These are phyloP conservation scores for Crithidia expoeki DNA, from an alignment of 208 protist genomes.

Conservation along the genomic window DNA sequence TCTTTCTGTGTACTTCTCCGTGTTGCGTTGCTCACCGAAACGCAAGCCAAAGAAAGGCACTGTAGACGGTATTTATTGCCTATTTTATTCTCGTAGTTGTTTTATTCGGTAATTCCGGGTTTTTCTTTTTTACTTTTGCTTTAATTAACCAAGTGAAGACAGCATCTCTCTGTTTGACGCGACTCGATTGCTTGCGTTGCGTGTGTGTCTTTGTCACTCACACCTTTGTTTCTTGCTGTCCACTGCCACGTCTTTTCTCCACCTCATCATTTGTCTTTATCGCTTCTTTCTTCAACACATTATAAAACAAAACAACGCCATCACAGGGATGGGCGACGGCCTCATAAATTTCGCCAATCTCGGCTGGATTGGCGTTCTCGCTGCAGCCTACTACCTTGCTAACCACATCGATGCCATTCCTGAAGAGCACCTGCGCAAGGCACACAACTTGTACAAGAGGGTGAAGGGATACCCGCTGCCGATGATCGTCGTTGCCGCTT, in stretches of 20 bases:
- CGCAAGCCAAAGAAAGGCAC: too few species aligned
- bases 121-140: too few species aligned
- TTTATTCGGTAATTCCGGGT: too few species aligned
- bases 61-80: not conserved
- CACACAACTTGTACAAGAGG: conserved; percentile 16
- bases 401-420: conserved; percentile 33
- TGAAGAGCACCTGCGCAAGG: conserved; percentile 29
- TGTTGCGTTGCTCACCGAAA: too few species aligned
- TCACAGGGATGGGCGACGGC: conserved; percentile 34
- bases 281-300: not conserved
- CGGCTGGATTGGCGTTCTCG: conserved; percentile 46
- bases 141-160: too few species aligned
- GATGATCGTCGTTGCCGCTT: conserved; percentile 36
- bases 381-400: conserved; percentile 37
- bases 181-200: too few species aligned
- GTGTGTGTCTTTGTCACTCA: too few species aligned
- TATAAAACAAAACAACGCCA: not conserved
- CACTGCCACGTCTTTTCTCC: too few species aligned
- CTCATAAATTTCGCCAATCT: conserved; percentile 58
- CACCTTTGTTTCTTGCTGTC: too few species aligned
- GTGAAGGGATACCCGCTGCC: conserved; percentile 31
- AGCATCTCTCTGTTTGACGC: too few species aligned
- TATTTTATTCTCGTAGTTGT: not conserved
- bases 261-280: too few species aligned
- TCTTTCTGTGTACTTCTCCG: too few species aligned